Evolutionary conservation across 2,329 filamentous ascomycete genomes (phyloP).

Genomic region (Daldinia sp.): DNA sequence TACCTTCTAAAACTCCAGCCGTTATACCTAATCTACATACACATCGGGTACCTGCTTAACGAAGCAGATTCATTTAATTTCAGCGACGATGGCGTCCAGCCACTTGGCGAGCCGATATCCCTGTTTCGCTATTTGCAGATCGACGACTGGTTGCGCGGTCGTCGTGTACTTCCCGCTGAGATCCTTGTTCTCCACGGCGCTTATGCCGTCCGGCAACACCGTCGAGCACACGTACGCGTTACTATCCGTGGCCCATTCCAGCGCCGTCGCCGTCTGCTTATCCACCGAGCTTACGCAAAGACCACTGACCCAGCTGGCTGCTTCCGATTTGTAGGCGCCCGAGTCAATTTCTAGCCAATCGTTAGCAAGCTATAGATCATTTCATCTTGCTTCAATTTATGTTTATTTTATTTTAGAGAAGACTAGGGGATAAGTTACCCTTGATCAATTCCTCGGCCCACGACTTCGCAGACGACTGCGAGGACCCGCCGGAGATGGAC

Average conservation of each 20-base stretch:
- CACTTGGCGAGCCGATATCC: slow-evolving; percentile 56
- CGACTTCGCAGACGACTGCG: slow-evolving; percentile 52
- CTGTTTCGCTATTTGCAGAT: slow-evolving; percentile 60
- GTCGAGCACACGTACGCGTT: slow-evolving; percentile 60
- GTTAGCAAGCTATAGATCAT: too few relatives aligned
- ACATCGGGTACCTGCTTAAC: background rate
- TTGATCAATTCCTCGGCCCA: slow-evolving; percentile 56
- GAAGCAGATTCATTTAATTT: slow-evolving; percentile 17
- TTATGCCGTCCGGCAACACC: slow-evolving; percentile 55
- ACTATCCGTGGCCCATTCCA: slow-evolving; percentile 57
- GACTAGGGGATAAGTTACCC: slow-evolving; percentile 32
- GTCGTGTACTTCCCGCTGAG: slow-evolving; percentile 57
- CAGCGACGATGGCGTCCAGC: slow-evolving; percentile 52
- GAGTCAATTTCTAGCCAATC: slow-evolving; percentile 51
- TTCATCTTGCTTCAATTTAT: too few relatives aligned
- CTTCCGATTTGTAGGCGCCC: slow-evolving; percentile 53
- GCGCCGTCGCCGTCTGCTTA: slow-evolving; percentile 47
- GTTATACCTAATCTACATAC: background rate
- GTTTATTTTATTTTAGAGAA: background rate
- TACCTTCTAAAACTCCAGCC: background rate
- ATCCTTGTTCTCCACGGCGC: slow-evolving; percentile 56
- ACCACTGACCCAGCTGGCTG: slow-evolving; percentile 54
- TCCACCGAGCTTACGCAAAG: slow-evolving; percentile 52
- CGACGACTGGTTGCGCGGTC: slow-evolving; percentile 55
- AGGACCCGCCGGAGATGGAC: slow-evolving; percentile 55